Conservation (phyloP, 768 basidiomycete genomes). For the Tremella fuciformis region DNA sequence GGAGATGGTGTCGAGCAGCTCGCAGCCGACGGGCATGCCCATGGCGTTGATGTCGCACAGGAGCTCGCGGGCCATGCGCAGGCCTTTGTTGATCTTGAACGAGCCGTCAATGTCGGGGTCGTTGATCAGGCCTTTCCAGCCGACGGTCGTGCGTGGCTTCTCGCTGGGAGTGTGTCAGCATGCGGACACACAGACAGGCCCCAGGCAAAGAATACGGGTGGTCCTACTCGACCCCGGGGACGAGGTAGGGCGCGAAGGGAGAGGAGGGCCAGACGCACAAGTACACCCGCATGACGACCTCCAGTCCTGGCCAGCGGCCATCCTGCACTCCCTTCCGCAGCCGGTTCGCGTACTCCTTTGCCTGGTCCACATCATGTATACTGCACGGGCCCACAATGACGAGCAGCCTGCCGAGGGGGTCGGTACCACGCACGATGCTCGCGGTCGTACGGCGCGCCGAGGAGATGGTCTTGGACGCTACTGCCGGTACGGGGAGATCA, state of each 20-base stretch:
- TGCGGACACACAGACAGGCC: background rate
- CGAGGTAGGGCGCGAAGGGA: background rate
- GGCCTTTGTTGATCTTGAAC: slow-evolving; percentile 95
- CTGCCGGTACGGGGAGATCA: slow-evolving; percentile 68
- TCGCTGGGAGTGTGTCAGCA: slow-evolving; percentile 49
- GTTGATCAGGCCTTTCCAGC: slow-evolving; percentile 76
- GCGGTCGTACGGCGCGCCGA: slow-evolving; percentile 74
- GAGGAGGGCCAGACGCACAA: slow-evolving; percentile 62
- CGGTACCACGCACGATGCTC: slow-evolving; percentile 74
- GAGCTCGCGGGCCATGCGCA: slow-evolving; percentile 79
- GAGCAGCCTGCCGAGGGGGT: slow-evolving; percentile 67
- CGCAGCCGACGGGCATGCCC: slow-evolving; percentile 90
- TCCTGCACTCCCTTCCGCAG: slow-evolving; percentile 63
- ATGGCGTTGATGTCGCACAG: slow-evolving; percentile 85
- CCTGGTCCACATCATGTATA: slow-evolving; percentile 84
- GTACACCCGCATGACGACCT: slow-evolving; percentile 95
- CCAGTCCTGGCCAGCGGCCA: slow-evolving; percentile 64
- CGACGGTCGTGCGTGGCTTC: slow-evolving; percentile 96
- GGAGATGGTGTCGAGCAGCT: slow-evolving; percentile 71
- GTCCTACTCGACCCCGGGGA: background rate
- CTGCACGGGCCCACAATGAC: slow-evolving; percentile 95
- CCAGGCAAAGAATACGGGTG: background rate
- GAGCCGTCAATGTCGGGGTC: slow-evolving; percentile 94
- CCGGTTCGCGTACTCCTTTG: slow-evolving; percentile 55
- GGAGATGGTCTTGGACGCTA: slow-evolving; percentile 72